Evolutionary conservation across 768 basidiomycete species (phyloP).

Genomic region (Daedaleopsis sinensis): DNA sequence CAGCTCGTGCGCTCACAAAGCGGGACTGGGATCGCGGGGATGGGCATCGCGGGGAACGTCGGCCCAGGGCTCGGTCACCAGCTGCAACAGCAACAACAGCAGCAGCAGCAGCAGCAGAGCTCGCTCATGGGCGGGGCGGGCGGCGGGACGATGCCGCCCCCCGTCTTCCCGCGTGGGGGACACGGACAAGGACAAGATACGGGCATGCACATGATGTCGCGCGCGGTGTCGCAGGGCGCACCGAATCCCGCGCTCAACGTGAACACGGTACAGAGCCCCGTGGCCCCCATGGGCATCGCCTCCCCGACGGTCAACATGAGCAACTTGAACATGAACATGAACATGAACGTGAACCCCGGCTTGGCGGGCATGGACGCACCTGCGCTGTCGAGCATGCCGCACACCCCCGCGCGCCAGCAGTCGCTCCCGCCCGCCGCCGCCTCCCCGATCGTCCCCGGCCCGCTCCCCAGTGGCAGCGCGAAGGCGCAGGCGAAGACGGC

Average conservation of each 20-base stretch:
- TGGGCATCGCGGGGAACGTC: constrained; percentile 24
- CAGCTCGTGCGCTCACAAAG: constrained; percentile 12
- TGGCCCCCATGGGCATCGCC: constrained; percentile 14
- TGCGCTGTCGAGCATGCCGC: constrained; percentile 23
- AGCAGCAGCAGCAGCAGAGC: not conserved
- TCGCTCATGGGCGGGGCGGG: constrained; percentile 34
- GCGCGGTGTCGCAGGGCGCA: not conserved
- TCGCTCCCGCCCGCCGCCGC: constrained; percentile 25
- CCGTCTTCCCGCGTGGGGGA: constrained; percentile 32
- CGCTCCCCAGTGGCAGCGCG: constrained; percentile 12
- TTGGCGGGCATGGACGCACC: constrained; percentile 17
- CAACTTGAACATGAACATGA: too few relatives aligned
- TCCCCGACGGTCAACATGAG: constrained; percentile 12
- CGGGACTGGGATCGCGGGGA: constrained; percentile 16
- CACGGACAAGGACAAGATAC: constrained; percentile 4
- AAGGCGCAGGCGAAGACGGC: constrained; percentile 11
- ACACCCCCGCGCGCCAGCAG: constrained; percentile 25
- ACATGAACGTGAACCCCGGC: constrained; percentile 13
- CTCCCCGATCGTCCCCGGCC: constrained; percentile 18
- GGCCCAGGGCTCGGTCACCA: constrained; percentile 14
- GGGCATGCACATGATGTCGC: constrained; percentile 10
- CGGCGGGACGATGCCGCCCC: constrained; percentile 44
- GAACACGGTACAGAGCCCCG: constrained; percentile 16
- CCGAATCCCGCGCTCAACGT: constrained; percentile 15
- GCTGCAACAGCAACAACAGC: constrained; percentile 1